A percentile compares a stretch with the other conserved stretches of the same genome.
phyloP scores from a whole-genome alignment of 805 yeast species.

The Hanseniaspora guilliermondii region DNA sequence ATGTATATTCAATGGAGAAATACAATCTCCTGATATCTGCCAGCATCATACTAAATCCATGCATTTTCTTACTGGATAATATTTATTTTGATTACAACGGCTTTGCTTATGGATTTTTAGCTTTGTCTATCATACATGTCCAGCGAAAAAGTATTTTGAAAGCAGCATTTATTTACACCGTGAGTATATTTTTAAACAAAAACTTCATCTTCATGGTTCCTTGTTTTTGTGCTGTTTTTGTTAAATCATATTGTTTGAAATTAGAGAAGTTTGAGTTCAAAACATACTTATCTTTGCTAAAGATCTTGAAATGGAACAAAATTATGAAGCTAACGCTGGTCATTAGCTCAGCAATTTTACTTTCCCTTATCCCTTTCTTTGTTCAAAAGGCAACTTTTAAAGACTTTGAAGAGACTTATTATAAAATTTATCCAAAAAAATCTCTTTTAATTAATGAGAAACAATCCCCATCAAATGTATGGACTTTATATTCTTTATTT shows the following conservation, averaged over 20 bases:
- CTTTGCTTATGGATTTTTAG: slow-evolving; percentile 72
- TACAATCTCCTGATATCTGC: slow-evolving; percentile 61
- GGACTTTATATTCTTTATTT: slow-evolving; percentile 83
- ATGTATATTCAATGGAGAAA: slow-evolving; percentile 45
- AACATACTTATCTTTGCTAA: slow-evolving; percentile 26
- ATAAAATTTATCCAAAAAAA: slow-evolving; percentile 79
- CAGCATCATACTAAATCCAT: slow-evolving; percentile 78
- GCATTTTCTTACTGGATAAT: slow-evolving; percentile 80
- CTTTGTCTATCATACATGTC: slow-evolving; percentile 63
- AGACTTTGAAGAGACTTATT: slow-evolving; percentile 50
- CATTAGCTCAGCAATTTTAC: slow-evolving; percentile 46
- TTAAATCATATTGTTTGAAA: slow-evolving; percentile 58
- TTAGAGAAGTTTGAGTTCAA: slow-evolving; percentile 25
- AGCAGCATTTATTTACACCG: slow-evolving; percentile 60
- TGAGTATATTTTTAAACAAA: slow-evolving; percentile 83
- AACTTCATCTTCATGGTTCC: slow-evolving; percentile 89
- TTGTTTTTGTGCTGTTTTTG: slow-evolving; percentile 69
- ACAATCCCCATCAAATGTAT: slow-evolving; percentile 96
- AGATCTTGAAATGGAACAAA: slow-evolving; percentile 41
- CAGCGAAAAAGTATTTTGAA: slow-evolving; percentile 41
- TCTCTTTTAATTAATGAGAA: slow-evolving; percentile 86
- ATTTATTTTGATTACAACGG: slow-evolving; percentile 97
- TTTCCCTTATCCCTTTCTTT: slow-evolving; percentile 72
- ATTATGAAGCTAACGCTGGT: slow-evolving; percentile 49
- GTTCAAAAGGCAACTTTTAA: neutral